These are phyloP conservation scores for Pelargonium australe DNA, from an alignment of 441 rosid species.

Conservation along the genomic window DNA sequence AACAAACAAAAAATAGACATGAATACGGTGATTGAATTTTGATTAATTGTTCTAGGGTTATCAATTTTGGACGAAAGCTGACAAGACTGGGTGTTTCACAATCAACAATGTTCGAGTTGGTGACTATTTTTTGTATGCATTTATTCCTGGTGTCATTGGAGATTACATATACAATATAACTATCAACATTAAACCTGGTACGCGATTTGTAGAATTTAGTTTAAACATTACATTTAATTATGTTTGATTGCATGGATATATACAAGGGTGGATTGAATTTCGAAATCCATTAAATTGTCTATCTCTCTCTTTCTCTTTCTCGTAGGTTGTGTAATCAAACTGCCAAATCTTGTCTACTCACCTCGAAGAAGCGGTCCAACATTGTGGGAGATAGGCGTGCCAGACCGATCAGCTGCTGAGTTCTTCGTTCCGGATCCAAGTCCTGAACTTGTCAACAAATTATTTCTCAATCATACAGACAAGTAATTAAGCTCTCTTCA, in stretches of 20 bases:
- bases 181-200: constrained; percentile 42
- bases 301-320: too few relatives aligned
- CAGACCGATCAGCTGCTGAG: constrained; percentile 71
- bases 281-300: too few relatives aligned
- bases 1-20: background rate
- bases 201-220: constrained; percentile 3
- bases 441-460: constrained; percentile 41
- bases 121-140: constrained; percentile 43
- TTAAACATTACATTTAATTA: too few relatives aligned
- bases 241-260: too few relatives aligned
- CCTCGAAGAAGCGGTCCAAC: constrained; percentile 83
- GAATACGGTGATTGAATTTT: background rate
- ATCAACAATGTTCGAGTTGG: constrained; percentile 32
- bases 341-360: constrained; percentile 47
- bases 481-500: constrained; percentile 31
- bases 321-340: constrained; percentile 41
- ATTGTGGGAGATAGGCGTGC: constrained; percentile 81
- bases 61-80: constrained; percentile 59
- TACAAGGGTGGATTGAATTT: too few relatives aligned
- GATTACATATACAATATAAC: constrained; percentile 34
- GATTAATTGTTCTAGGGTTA: constrained; percentile 25
- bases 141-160: constrained; percentile 57
- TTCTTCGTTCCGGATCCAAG: constrained; percentile 72
- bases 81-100: constrained; percentile 39
- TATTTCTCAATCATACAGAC: constrained; percentile 49